Evolutionary conservation across 1,284 basidiomycete genomes (phyloP), one percentile per base, ranked within the genome.

Genomic region (Ceratobasidium sp.): DNA sequence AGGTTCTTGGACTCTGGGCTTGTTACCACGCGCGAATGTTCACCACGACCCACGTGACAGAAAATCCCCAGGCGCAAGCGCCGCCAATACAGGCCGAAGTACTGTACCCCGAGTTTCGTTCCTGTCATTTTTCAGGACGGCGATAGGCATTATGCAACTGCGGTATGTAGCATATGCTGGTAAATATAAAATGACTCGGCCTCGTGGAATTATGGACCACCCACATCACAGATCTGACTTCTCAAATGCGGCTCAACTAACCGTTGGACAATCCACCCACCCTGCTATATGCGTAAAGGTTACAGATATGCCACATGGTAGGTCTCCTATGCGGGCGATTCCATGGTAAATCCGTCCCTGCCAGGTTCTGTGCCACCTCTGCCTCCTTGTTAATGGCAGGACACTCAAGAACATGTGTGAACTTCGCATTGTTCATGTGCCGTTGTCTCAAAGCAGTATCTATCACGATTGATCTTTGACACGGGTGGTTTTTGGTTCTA

Each of bases 251-350:
- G 14, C 29, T 29, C 56, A 59, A n/a, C 34, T 29, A 8, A 27
- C 22, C n/a, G 9, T 6, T 34, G 11, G 13, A 6, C 9, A 5
- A 9, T 27, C n/a, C n/a, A n/a, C n/a, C n/a, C 34, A 14, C 14
- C 24, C 56, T 9, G 11, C 7, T 31, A 9, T 31, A 31, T 27
- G 24, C 56, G 56, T 22, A 39, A 24, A 62, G 24, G 22, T 62
- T 62, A 24, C 59, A 62, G 13, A 96, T 82, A 84, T 96, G 94
- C 29, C 97, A 89, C 95, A 98, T 98, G 6, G 96, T 98, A 0
- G 97, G 97, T 59, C 96, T 84, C 3, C 96, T 96, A 80, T 98
- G 96, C 1, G 97, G 96, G 80, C 96, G 98, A 76, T 97, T 95
- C 95, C 98, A 99, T 0, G 96, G 98, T 80, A 98, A 95, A 79